phyloP scores from a whole-genome alignment of 2,329 filamentous ascomycete genomes.

The Colletotrichum tamarilloi region DNA sequence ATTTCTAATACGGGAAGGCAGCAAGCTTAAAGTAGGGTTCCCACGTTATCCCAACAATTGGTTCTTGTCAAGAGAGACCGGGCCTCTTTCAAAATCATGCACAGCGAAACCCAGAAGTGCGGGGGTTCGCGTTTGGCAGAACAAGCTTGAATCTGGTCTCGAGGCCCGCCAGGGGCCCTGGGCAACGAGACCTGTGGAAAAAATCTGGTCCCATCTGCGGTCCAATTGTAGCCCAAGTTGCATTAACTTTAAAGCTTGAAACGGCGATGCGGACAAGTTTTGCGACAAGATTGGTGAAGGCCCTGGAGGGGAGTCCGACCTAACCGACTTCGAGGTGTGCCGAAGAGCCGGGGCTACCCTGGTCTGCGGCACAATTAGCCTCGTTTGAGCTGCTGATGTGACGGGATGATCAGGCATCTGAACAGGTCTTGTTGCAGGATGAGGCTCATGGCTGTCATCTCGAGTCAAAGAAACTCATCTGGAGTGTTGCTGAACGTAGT shows the following conservation, averaged over 20 bases:
- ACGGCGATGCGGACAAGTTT: slow-evolving; percentile 27
- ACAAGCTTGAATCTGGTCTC: slow-evolving; percentile 8
- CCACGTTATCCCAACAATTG: slow-evolving; percentile 3
- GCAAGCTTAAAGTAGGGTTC: slow-evolving; percentile 17
- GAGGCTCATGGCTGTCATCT: slow-evolving; percentile 29
- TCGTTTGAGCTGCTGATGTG: slow-evolving; percentile 28
- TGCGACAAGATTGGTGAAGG: slow-evolving; percentile 21
- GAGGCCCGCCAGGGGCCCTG: not conserved
- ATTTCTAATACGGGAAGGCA: not conserved
- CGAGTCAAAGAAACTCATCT: slow-evolving; percentile 24
- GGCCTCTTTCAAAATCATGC: slow-evolving; percentile 13
- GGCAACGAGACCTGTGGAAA: not conserved
- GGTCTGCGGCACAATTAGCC: slow-evolving; percentile 20
- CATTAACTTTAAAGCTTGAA: slow-evolving; percentile 33
- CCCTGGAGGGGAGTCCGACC: not conserved
- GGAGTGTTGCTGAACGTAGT: not conserved
- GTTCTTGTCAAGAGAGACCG: slow-evolving; percentile 8
- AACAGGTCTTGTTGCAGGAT: slow-evolving; percentile 20
- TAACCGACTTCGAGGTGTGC: slow-evolving; percentile 15
- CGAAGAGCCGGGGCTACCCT: slow-evolving; percentile 14
- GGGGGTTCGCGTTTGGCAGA: slow-evolving; percentile 17
- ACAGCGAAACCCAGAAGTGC: slow-evolving; percentile 4
- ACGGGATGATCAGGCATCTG: slow-evolving; percentile 34
- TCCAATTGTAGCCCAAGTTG: not conserved
- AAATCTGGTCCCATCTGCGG: not conserved